Conservation (phyloP, 2,329 filamentous ascomycete species). For the Incumbomyces delicatus region DNA sequence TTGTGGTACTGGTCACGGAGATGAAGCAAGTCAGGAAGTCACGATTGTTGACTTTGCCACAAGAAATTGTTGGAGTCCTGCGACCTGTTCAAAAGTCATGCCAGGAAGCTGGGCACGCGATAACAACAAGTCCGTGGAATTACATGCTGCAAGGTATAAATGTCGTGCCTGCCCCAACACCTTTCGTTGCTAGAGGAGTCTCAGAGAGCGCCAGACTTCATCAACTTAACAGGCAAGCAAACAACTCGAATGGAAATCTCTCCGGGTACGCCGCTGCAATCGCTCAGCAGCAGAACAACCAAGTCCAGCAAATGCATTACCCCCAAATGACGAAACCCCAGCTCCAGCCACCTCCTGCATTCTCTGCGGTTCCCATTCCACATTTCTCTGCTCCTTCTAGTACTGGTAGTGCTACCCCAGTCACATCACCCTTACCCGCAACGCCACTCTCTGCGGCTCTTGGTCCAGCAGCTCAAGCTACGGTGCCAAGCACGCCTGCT, state of each 20-base stretch:
- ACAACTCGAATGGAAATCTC: conserved; percentile 7
- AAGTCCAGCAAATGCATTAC: conserved; percentile 21
- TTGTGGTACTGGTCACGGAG: conserved; percentile 38
- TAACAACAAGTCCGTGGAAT: conserved; percentile 56
- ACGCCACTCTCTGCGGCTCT: conserved; percentile 83
- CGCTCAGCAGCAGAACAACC: conserved; percentile 24
- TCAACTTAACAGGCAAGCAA: conserved; percentile 3
- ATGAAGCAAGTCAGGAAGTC: conserved; percentile 38
- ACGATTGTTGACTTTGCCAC: conserved; percentile 36
- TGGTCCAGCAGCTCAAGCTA: conserved; percentile 82
- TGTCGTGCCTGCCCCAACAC: conserved; percentile 18
- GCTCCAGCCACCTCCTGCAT: conserved; percentile 24
- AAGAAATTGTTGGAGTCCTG: conserved; percentile 63
- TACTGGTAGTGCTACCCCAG: conserved; percentile 17
- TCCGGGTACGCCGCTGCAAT: conserved; percentile 7
- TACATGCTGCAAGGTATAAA: conserved; percentile 39
- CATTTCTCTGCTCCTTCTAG: not conserved
- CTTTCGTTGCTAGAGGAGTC: conserved; percentile 7
- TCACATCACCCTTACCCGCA: conserved; percentile 58
- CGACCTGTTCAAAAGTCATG: conserved; percentile 73
- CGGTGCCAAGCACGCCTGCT: conserved; percentile 51
- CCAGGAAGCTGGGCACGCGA: conserved; percentile 67
- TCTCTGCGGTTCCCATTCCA: conserved; percentile 19
- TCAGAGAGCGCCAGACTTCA: conserved; percentile 4
- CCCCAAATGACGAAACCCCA: not conserved